These are phyloP conservation scores for Heritiera fomes DNA, from an alignment of 345 rosid genomes.

Conservation along the genomic window DNA sequence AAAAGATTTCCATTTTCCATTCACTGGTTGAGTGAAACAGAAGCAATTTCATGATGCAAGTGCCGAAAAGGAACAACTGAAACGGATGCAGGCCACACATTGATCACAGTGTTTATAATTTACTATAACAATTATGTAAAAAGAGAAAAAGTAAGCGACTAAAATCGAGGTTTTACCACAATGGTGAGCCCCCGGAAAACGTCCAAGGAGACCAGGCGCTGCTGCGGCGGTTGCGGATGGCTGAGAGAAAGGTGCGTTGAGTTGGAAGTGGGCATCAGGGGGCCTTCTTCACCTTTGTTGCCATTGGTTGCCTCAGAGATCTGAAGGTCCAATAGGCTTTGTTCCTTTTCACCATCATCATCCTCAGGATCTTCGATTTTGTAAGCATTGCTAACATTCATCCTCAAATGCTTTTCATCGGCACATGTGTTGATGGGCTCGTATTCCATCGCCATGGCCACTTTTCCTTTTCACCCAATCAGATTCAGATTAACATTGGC, in stretches of 20 bases:
- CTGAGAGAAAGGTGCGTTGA: conserved; percentile 9
- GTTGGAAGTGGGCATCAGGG: conserved; percentile 21
- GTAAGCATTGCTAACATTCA: neutral
- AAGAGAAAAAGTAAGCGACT: neutral
- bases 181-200: conserved; percentile 79
- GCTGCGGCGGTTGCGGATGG: conserved; percentile 16
- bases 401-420: conserved; percentile 5
- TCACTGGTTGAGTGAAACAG: neutral
- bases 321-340: conserved; percentile 29
- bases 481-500: no score
- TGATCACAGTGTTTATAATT: neutral
- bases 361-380: conserved; percentile 5
- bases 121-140: neutral
- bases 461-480: no score
- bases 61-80: neutral
- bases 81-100: neutral
- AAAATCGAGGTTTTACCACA: conserved; percentile 35
- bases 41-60: neutral
- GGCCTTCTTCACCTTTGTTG: conserved; percentile 15
- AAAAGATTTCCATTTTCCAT: no score
- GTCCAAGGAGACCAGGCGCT: conserved; percentile 62
- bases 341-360: conserved; percentile 21
- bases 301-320: conserved; percentile 29
- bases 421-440: conserved; percentile 5
- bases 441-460: conserved; percentile 8